These are phyloP conservation scores for Vanrija sp. DNA, from an alignment of 1,284 basidiomycete species.

Conservation along the genomic window DNA sequence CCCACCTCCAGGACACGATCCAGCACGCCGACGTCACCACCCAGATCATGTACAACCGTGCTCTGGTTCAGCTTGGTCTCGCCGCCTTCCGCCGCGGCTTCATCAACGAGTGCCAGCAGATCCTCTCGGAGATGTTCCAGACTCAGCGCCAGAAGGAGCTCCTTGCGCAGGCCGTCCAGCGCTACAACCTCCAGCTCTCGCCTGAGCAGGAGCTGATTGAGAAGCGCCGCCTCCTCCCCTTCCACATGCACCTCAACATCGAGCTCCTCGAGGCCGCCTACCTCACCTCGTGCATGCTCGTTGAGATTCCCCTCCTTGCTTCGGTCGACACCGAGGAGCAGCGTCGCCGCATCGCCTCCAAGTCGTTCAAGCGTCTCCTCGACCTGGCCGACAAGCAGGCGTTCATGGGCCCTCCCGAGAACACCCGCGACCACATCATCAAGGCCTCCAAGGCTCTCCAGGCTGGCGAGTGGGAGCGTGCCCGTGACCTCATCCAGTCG, in stretches of 20 bases:
- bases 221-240: slow-evolving; percentile 90
- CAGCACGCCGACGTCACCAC: slow-evolving; percentile 94
- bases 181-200: slow-evolving; percentile 72
- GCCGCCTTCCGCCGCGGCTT: slow-evolving; percentile 94
- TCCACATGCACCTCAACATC: slow-evolving; percentile 99
- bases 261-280: slow-evolving; percentile 97
- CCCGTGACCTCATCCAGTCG: slow-evolving; percentile 83
- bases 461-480: slow-evolving; percentile 95
- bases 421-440: slow-evolving; percentile 98
- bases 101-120: slow-evolving; percentile 90
- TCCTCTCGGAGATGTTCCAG: slow-evolving; percentile 91
- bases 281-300: slow-evolving; percentile 95
- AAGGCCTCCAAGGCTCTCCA: slow-evolving; percentile 96
- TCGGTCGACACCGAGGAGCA: slow-evolving; percentile 91
- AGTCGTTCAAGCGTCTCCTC: slow-evolving; percentile 89
- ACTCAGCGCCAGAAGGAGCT: slow-evolving; percentile 96
- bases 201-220: slow-evolving; percentile 97
- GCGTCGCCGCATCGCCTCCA: slow-evolving; percentile 85
- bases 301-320: slow-evolving; percentile 93
- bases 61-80: slow-evolving; percentile 93
- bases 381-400: slow-evolving; percentile 98
- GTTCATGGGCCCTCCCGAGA: slow-evolving; percentile 97
- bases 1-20: slow-evolving; percentile 94
- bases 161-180: slow-evolving; percentile 91
- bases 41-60: slow-evolving; percentile 97